Base-by-base conservation (phyloP, 176 grass and related monocot genomes). In the Themeda triandra region DNA sequence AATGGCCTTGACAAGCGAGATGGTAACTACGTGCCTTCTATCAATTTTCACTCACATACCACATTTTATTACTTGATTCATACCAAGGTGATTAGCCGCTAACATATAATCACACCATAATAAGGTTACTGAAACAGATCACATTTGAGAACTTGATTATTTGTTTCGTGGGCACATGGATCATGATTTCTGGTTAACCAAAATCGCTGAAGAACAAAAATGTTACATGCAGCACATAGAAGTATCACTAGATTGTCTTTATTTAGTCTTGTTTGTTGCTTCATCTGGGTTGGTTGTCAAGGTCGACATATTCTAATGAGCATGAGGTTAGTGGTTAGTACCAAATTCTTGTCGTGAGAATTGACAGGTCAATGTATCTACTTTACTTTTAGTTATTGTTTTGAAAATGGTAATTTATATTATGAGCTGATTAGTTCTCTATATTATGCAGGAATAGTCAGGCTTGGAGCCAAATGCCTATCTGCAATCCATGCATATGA, bases 401-500 rank as follows among this genome's bases (percentile, higher is more conserved):
- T 28, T 66, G 27, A 44, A 28, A 49, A 51, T 73, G 63, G 6
- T 37, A 35, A 28, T 76, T 66, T 53, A 66, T 72, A 56, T 27
- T 68, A 6, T 54, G 3, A 6, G 31, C 78, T 86, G 33, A 78
- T 85, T 25, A 58, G 13, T 13, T 78, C 60, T 58, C 29, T 79
- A 62, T 33, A 66, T 91, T 84, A 56, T 73, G 80, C 77, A 98
- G 95, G 81, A 89, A 79, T 98, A 80, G 86, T 82, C 44, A 98
- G 95, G 63, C 88, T 98, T 84, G 92, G 91, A 70, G 92, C 90
- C 65, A 98, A 93, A 81, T 98, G 95, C 86, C 76, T 98, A 54
- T 98, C 92, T 66, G 92, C 95, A 48, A 88, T 98, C 56, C 84
- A 90, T 91, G 91, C 91, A 60, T 93, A 95, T 58, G 95, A 98